Conservation (phyloP, 192 early-diverging fungal genomes). For the Pilaira anomala region DNA sequence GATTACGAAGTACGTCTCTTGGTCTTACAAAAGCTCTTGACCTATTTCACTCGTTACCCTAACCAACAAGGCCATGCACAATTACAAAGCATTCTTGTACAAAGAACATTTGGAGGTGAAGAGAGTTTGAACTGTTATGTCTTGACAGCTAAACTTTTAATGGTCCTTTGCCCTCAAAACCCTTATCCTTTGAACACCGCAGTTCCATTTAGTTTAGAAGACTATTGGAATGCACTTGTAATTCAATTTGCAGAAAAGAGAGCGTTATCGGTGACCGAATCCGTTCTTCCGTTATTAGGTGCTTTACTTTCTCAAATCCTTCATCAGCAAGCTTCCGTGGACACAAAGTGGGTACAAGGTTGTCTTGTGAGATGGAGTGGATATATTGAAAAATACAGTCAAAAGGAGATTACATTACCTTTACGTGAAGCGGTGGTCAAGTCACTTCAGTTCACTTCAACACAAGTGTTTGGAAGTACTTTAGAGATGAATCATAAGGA, state of each 20-base stretch:
- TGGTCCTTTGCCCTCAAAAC: conserved; percentile 26
- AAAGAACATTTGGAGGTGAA: conserved; percentile 42
- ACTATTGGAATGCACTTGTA: conserved; percentile 40
- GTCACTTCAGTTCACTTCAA: conserved; percentile 38
- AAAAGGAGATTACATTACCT: conserved; percentile 49
- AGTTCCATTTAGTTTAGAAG: conserved; percentile 37
- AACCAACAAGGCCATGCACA: conserved; percentile 29
- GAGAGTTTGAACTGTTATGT: conserved; percentile 44
- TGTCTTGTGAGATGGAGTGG: conserved; percentile 43
- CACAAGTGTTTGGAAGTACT: conserved; percentile 24
- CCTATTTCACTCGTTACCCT: conserved; percentile 10
- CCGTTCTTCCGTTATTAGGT: conserved; percentile 55
- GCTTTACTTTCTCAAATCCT: conserved; percentile 40
- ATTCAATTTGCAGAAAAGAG: conserved; percentile 43
- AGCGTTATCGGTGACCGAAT: conserved; percentile 48
- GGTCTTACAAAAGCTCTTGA: conserved; percentile 43
- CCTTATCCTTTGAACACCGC: conserved; percentile 18
- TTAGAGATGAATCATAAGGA: conserved; percentile 9
- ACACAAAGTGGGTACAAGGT: conserved; percentile 31
- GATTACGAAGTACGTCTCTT: conserved; percentile 68
- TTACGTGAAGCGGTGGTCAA: conserved; percentile 52
- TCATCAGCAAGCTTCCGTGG: conserved; percentile 3
- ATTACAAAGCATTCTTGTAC: conserved; percentile 34
- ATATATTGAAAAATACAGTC: conserved; percentile 39
- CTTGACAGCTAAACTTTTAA: conserved; percentile 43